Base-by-base conservation (phyloP, 768 basidiomycete species). In the Mycena galopus region DNA sequence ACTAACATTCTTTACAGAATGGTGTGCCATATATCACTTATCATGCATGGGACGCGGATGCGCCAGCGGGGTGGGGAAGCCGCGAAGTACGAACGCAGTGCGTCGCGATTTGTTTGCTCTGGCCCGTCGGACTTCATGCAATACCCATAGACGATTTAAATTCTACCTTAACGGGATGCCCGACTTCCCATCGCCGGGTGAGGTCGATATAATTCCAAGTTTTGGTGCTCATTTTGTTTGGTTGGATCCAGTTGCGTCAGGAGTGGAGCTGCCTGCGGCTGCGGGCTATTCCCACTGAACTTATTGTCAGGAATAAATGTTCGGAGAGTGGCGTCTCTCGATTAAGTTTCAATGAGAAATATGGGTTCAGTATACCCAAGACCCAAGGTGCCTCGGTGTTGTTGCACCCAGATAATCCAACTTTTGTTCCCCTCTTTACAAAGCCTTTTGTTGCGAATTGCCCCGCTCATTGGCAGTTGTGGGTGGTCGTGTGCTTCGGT, bases 31-130 rank as follows among this genome's bases (percentile, higher is more conserved):
- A 65, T 51, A 65, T 64, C 57, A 59, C 69, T 3, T 71, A 65
- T 44, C 69, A 64, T 42, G 69, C 55, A 4, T 71, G 69, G 69
- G 69, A 71, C 56, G 55, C 25, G 3, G 69, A 65, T 39, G 69
- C 69, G 21, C 69, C 69, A 0, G 62, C 69, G 7, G 62, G 69
- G 21, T 71, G 69, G 69, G 56, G 37, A 17, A 65, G 62, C 53
- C 62, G 69, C n/a, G 62, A 71, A 19, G 62, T 71, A 25, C 42
- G 62, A n/a, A 71, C 69, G 21, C 69, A 71, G 69, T 71, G 21
- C 7, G 69, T 55, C 11, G 11, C n/a, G 6, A 17, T 35, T 65
- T 39, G 4, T 11, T 4, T 44, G 39, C 14, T 29, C 16, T 44
- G 23, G 19, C 37, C 23, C 35, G 39, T n/a, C 1, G 33, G 2